A percentile compares a stretch with the other conserved stretches of the same genome.
These are phyloP conservation scores for Microdochium bolleyi DNA, from an alignment of 2,329 filamentous ascomycete genomes.

Conservation along the genomic window DNA sequence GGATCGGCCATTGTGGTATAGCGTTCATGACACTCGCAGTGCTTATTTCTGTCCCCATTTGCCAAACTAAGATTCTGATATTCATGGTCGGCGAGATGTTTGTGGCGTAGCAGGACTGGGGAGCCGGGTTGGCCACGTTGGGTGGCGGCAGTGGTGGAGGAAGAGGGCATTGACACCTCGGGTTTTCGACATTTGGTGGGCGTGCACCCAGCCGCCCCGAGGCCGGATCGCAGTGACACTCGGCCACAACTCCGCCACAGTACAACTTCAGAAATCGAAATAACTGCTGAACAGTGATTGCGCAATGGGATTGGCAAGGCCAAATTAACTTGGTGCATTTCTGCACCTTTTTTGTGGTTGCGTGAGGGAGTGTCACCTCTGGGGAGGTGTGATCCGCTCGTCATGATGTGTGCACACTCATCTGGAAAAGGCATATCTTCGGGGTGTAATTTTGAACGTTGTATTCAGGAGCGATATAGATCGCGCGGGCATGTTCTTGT, in stretches of 20 bases:
- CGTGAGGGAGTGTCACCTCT: background rate
- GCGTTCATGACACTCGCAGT: no score
- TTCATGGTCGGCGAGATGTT: background rate
- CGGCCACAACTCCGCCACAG: background rate
- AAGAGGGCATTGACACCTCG: background rate
- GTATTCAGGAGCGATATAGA: no score
- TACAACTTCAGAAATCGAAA: no score
- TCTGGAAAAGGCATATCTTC: no score
- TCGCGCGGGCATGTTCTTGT: no score
- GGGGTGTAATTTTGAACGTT: no score
- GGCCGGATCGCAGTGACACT: background rate
- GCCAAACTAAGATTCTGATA: no score
- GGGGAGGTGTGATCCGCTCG: no score
- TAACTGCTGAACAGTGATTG: background rate
- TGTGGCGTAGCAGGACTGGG: background rate
- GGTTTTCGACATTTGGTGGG: background rate
- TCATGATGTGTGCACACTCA: no score
- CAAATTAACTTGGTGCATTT: background rate
- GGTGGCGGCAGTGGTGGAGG: background rate
- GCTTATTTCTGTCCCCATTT: no score
- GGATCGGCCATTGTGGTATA: no score
- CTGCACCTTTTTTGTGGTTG: background rate
- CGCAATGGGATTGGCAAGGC: background rate
- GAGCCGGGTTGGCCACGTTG: background rate
- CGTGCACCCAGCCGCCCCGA: background rate